Conservation (phyloP, 192 early-diverging fungal species). For the Chytriomyces sp. region DNA sequence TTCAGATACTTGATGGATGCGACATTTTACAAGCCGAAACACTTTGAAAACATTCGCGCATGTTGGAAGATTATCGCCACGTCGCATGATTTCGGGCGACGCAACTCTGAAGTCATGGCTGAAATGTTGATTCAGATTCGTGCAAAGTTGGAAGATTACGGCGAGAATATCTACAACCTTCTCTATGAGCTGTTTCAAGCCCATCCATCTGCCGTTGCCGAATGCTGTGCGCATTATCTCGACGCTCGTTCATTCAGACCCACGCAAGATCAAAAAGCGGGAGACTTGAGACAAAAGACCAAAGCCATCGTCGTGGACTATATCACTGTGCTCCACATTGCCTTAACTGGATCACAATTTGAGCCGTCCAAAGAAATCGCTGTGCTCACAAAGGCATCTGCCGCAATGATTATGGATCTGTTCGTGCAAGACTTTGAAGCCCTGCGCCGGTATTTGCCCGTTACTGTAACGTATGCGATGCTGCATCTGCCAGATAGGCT, state of each 20-base stretch:
- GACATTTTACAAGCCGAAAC: slow-evolving; percentile 44
- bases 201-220: slow-evolving; percentile 42
- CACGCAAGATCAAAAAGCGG: slow-evolving; percentile 16
- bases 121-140: slow-evolving; percentile 48
- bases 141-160: slow-evolving; percentile 37
- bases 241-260: slow-evolving; percentile 48
- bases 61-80: slow-evolving; percentile 46
- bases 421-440: slow-evolving; percentile 46
- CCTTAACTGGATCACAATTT: slow-evolving; percentile 36
- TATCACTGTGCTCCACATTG: slow-evolving; percentile 43
- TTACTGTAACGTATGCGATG: slow-evolving; percentile 52
- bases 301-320: slow-evolving; percentile 45
- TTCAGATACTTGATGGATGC: slow-evolving; percentile 59
- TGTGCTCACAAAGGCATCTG: slow-evolving; percentile 30
- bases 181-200: slow-evolving; percentile 26
- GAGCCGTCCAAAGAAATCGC: slow-evolving; percentile 45
- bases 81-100: slow-evolving; percentile 40
- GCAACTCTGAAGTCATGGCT: slow-evolving; percentile 44
- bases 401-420: slow-evolving; percentile 44
- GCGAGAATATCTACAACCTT: slow-evolving; percentile 34
- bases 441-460: slow-evolving; percentile 44
- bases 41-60: slow-evolving; percentile 39
- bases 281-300: slow-evolving; percentile 10
- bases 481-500: slow-evolving; percentile 43
- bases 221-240: slow-evolving; percentile 35